These are phyloP conservation scores for Durotheca rogersii DNA, from an alignment of 495 filamentous ascomycete species.

Conservation along the genomic window DNA sequence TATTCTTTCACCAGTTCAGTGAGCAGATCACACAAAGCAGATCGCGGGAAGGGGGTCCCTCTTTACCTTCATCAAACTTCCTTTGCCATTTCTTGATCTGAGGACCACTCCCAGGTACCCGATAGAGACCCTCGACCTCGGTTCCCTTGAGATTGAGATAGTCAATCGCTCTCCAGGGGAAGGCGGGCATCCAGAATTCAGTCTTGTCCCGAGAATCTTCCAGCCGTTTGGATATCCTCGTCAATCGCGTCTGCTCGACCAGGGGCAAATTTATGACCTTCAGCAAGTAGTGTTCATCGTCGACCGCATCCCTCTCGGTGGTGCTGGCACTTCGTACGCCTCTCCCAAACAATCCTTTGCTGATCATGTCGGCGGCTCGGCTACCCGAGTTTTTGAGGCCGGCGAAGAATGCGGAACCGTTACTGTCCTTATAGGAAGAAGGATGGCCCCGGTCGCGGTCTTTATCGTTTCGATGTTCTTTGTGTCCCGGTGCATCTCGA, in stretches of 20 bases:
- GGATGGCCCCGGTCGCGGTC: constrained; percentile 45
- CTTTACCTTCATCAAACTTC: constrained; percentile 75
- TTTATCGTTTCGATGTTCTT: constrained; percentile 43
- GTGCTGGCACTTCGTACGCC: constrained; percentile 69
- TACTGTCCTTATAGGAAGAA: constrained; percentile 62
- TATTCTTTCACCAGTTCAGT: constrained; percentile 56
- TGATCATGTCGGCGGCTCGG: constrained; percentile 74
- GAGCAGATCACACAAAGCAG: neutral
- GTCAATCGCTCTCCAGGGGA: constrained; percentile 89
- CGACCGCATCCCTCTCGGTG: constrained; percentile 64
- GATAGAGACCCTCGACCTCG: constrained; percentile 86
- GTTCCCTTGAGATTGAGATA: constrained; percentile 89
- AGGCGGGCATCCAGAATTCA: constrained; percentile 94
- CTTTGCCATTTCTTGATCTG: constrained; percentile 86
- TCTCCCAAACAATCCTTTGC: constrained; percentile 77
- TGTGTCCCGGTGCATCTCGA: constrained; percentile 31
- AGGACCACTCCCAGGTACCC: constrained; percentile 79
- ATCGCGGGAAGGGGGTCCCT: neutral
- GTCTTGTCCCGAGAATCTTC: constrained; percentile 87
- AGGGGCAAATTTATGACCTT: constrained; percentile 78
- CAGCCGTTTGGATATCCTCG: constrained; percentile 80
- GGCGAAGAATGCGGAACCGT: constrained; percentile 65
- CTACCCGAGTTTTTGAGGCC: constrained; percentile 70
- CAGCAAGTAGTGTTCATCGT: constrained; percentile 74
- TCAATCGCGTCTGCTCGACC: constrained; percentile 79